phyloP scores from a whole-genome alignment of 2,329 filamentous ascomycete species.

The Fusarium lyarnte region DNA sequence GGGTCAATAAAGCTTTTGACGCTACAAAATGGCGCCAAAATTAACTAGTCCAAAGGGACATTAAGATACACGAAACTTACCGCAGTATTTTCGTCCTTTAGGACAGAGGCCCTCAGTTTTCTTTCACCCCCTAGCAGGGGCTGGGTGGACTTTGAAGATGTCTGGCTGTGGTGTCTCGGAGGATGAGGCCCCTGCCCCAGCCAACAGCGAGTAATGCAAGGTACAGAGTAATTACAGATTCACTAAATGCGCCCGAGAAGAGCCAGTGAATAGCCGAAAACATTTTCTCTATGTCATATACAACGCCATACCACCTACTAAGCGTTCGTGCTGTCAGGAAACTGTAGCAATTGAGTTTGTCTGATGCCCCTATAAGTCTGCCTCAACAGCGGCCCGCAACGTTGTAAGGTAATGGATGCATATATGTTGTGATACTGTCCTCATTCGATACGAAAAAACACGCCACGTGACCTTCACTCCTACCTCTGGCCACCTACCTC shows the following conservation, averaged over 20 bases:
- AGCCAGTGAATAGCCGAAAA: constrained; percentile 1
- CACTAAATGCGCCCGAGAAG: not conserved
- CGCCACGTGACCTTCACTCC: constrained; percentile 19
- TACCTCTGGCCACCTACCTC: not conserved
- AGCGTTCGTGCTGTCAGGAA: not conserved
- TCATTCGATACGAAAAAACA: not conserved
- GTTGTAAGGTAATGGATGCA: not conserved
- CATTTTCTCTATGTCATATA: not conserved
- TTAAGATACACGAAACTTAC: not conserved
- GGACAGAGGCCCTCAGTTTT: not conserved
- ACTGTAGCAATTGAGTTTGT: not conserved
- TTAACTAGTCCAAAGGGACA: not conserved
- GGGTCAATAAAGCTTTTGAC: not conserved
- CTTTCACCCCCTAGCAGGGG: not conserved
- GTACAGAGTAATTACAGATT: constrained; percentile 27
- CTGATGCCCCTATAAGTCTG: not conserved
- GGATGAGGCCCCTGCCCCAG: constrained; percentile 19
- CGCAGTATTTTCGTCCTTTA: not conserved
- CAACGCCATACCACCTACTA: not conserved
- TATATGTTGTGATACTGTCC: not conserved
- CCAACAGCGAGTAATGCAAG: constrained; percentile 32
- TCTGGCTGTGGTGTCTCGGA: constrained; percentile 26
- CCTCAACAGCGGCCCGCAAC: not conserved
- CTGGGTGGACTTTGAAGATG: constrained; percentile 18
- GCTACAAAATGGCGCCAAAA: not conserved